Evolutionary conservation across 2,329 filamentous ascomycete genomes (phyloP), one percentile per base, ranked within the genome.

Genomic region (Fusarium sp.): DNA sequence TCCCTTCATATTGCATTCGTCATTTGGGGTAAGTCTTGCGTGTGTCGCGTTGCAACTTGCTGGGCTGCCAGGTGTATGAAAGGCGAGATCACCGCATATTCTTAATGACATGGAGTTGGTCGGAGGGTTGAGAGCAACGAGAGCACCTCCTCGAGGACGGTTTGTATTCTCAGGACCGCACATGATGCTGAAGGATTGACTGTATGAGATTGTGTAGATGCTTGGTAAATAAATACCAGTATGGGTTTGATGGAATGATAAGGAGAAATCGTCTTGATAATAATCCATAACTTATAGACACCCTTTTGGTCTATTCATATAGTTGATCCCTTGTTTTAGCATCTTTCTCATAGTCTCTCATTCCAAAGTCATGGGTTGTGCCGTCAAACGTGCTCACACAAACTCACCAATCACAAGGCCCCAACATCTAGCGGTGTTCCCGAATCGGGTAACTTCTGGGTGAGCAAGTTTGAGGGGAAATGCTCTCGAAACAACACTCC

Each of bases 71-170:
- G 80, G 80, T 2, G 80, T 82, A 55, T 84, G 81, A 48, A 86
- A 85, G 6, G 81, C 75, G 8, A 86, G 77, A 41, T 83, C 81
- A n/a, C 78, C 81, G 16, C 72, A 65, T 3, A 79, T 44, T 9
- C 57, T 67, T 8, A 57, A 62, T 4, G 49, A 47, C 7, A 62
- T 6, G 29, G 32, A 54, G 40, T 63, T 18, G 62, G 69, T 12
- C 76, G 76, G 74, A 41, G 78, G 77, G 20, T 74, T 80, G 47
- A 86, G 80, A 9, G 84, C 82, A 10, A 78, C 84, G 52, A 86
- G 79, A 18, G 84, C 84, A 34, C 84, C 84, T 61, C 84, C 83
- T 41, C 80, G 78, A 12, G 83, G 81, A 48, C 79, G 75, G 60
- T 81, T 78, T 13, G 80, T 78, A 58, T 71, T 79, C 52, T 84